Base-by-base conservation (phyloP, 345 rosid species). In the Toxicodendron radicans region DNA sequence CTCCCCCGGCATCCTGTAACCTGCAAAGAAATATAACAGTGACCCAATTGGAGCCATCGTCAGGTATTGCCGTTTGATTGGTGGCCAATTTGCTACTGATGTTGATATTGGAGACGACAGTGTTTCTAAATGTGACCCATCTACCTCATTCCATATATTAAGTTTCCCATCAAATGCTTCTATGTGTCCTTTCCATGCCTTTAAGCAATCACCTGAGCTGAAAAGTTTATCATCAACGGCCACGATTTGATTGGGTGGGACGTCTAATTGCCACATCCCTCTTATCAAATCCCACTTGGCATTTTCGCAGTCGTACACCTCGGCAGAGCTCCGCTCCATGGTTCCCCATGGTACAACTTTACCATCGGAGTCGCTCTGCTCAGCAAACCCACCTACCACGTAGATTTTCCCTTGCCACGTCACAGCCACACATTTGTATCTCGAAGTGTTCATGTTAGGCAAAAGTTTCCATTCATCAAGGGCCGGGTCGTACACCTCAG, bases 191-290 rank as follows among this genome's bases (percentile, higher is more conserved):
- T 89, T 89, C 89, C 90, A 89, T 0, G 84, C 70, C 3, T 85
- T 82, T 30, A 89, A 67, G 79, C 90, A 89, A 38, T 89, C 93
- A 6, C 89, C 90, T 0, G 86, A 87, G 72, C 86, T 87, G n/a
- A 75, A 83, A n/a, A 84, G 79, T 71, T 73, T 82, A 13, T 79
- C 83, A 16, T 79, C 74, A 3, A 84, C 70, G 1, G 64, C 82
- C 23, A 84, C 85, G 3, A 87, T 84, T 60, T 84, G 88, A 75
- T 87, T 86, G 2, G 91, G 93, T 24, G 93, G 93, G n/a, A 85
- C 86, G 46, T 89, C 91, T 13, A 85, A 59, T 48, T 83, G 86
- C 89, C 93, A 85, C 88, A 87, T 87, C 66, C 83, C 82, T 2
- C 58, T 66, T 76, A 84, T 72, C 0, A 87, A 79, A 43, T 79